These are phyloP conservation scores for Penicillium cinerascens DNA, from an alignment of 495 filamentous ascomycete genomes.

Conservation along the genomic window DNA sequence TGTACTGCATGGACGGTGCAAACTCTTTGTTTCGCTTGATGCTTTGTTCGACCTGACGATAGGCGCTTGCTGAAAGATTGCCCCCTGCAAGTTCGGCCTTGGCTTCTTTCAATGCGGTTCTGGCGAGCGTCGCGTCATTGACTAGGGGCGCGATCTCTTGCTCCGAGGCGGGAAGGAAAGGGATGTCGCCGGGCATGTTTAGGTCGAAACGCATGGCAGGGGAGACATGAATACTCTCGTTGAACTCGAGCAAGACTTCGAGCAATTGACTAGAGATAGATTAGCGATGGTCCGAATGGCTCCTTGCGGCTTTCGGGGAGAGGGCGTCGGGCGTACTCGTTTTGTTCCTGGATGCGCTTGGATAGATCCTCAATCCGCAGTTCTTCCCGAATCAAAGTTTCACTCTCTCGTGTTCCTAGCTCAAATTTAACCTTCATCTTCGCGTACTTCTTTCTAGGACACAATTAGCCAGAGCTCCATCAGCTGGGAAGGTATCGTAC, in stretches of 20 bases:
- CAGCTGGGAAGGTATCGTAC: conserved; percentile 17
- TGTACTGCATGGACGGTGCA: conserved; percentile 34
- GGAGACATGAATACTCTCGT: conserved; percentile 71
- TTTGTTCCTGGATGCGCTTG: conserved; percentile 77
- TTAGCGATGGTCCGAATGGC: conserved; percentile 12
- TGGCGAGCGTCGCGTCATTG: conserved; percentile 37
- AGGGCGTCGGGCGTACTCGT: conserved; percentile 56
- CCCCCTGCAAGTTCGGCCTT: conserved; percentile 40
- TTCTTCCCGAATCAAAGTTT: conserved; percentile 72
- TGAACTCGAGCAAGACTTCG: conserved; percentile 83
- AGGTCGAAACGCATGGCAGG: conserved; percentile 66
- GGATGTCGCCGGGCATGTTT: conserved; percentile 41
- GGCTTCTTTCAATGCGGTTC: conserved; percentile 43
- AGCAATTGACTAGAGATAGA: conserved; percentile 59
- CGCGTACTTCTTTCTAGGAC: conserved; percentile 86
- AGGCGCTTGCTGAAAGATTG: conserved; percentile 34
- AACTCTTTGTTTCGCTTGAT: conserved; percentile 40
- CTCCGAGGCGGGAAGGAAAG: conserved; percentile 37
- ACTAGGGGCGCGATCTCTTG: conserved; percentile 35
- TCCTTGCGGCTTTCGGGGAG: not conserved
- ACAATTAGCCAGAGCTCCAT: conserved; percentile 22
- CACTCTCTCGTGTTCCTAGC: conserved; percentile 72
- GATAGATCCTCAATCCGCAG: conserved; percentile 72
- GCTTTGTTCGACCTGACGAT: conserved; percentile 38
- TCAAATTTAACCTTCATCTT: conserved; percentile 89